A percentile compares a stretch with the other conserved stretches of the same genome.
Evolutionary conservation across 1,284 basidiomycete species (phyloP).

Genomic region (Leccinum fallax): DNA sequence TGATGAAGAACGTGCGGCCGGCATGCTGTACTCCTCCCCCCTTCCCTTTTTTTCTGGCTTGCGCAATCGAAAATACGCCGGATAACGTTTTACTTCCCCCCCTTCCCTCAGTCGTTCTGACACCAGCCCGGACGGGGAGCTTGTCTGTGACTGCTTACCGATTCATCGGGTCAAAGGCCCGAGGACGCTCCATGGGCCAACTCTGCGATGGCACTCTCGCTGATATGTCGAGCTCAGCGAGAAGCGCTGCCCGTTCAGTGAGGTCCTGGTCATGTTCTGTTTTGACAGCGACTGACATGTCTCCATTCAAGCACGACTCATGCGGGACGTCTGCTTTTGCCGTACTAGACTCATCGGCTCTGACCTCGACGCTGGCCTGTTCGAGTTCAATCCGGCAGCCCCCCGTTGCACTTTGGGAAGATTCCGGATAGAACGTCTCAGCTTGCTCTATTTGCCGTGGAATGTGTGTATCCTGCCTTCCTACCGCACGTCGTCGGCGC

Average conservation of each 20-base stretch:
- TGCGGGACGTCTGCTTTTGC: background rate
- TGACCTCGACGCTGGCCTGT: background rate
- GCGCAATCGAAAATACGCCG: background rate
- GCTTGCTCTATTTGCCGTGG: background rate
- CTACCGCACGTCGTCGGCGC: background rate
- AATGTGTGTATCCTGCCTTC: background rate
- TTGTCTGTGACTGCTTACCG: background rate
- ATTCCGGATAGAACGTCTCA: background rate
- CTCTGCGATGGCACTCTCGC: background rate
- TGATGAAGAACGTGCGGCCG: conserved; percentile 1
- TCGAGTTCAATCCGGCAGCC: background rate
- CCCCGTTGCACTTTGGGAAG: too few relatives aligned
- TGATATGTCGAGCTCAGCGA: background rate
- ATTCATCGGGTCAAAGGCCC: background rate
- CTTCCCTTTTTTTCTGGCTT: background rate
- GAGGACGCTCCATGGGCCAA: background rate
- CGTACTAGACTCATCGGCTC: background rate
- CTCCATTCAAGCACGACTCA: background rate
- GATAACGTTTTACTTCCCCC: background rate
- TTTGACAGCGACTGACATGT: conserved; percentile 1
- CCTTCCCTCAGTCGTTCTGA: background rate
- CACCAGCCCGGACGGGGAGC: background rate
- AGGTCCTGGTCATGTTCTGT: background rate
- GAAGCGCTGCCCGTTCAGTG: background rate
- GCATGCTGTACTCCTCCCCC: background rate